A percentile compares a stretch with the other conserved stretches of the same genome.
These are phyloP conservation scores for Debaryomycetaceae sp. DNA, from an alignment of 1,139 yeast genomes.

Conservation along the genomic window DNA sequence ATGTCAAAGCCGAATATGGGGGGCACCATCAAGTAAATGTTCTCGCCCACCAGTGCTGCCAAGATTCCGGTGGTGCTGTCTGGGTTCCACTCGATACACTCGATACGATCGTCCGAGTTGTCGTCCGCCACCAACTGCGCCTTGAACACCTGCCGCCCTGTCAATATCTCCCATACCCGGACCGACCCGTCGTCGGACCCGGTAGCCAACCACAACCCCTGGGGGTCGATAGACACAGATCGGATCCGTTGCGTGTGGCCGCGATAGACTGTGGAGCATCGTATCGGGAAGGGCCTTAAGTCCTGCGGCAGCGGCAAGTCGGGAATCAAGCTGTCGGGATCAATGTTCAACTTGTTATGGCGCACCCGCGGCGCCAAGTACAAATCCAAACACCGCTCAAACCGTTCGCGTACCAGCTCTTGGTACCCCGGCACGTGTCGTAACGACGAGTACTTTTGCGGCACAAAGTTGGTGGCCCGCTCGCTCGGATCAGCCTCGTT, in stretches of 20 bases:
- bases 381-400: constrained; percentile 87
- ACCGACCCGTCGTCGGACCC: constrained; percentile 96
- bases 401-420: constrained; percentile 77
- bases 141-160: constrained; percentile 87
- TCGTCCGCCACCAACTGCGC: constrained; percentile 42
- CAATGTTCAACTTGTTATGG: constrained; percentile 81
- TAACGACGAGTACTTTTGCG: constrained; percentile 70
- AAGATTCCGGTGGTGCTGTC: constrained; percentile 59
- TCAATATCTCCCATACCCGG: constrained; percentile 90
- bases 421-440: constrained; percentile 92
- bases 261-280: constrained; percentile 68
- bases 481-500: constrained; percentile 63
- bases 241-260: constrained; percentile 85
- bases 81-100: constrained; percentile 87
- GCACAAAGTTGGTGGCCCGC: constrained; percentile 68
- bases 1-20: constrained; percentile 83
- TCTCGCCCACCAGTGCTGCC: constrained; percentile 79
- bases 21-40: constrained; percentile 69
- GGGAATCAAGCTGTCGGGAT: constrained; percentile 92
- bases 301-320: constrained; percentile 96
- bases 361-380: constrained; percentile 96
- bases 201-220: constrained; percentile 92
- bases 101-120: constrained; percentile 66
- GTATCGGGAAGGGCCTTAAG: constrained; percentile 95
- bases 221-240: constrained; percentile 73